Conservation (phyloP, 2,329 filamentous ascomycete species). For the Aspergillus fijiensis region DNA sequence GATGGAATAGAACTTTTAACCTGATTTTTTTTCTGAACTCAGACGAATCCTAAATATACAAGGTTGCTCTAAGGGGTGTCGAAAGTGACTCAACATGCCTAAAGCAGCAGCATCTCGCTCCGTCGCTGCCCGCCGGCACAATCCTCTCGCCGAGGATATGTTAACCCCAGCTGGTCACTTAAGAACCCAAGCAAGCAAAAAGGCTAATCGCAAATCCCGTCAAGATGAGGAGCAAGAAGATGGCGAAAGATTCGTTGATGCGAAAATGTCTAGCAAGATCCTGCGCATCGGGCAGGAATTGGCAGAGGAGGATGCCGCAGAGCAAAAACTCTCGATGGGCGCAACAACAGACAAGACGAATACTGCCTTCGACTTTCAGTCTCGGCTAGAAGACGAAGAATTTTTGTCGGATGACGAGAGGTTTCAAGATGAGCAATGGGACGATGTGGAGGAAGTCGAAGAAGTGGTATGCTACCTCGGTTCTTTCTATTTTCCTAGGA, state of each 20-base stretch:
- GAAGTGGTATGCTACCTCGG: conserved; percentile 36
- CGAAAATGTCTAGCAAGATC: conserved; percentile 85
- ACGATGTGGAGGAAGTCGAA: conserved; percentile 69
- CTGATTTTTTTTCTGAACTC: background rate
- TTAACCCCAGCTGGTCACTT: conserved; percentile 63
- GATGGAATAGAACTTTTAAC: no score
- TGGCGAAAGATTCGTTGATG: conserved; percentile 74
- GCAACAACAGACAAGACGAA: conserved; percentile 51
- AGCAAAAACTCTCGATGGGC: conserved; percentile 39
- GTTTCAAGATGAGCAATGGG: conserved; percentile 64
- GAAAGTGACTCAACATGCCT: conserved; percentile 61
- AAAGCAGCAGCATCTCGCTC: conserved; percentile 65
- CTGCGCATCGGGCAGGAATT: conserved; percentile 85
- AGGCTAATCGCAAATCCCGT: conserved; percentile 63
- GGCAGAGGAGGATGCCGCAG: conserved; percentile 72
- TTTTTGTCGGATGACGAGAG: conserved; percentile 52
- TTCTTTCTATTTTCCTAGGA: background rate
- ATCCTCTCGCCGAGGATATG: conserved; percentile 87
- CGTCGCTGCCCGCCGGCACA: conserved; percentile 69
- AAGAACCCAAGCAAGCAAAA: conserved; percentile 70
- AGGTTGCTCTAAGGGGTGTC: background rate
- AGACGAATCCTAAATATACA: background rate
- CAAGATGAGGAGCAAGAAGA: conserved; percentile 57
- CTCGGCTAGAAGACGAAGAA: conserved; percentile 63
- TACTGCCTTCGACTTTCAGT: conserved; percentile 75